A percentile compares a stretch with the other conserved stretches of the same genome.
phyloP scores from a whole-genome alignment of 2,329 filamentous ascomycete species.

The Alternaria hordeiaustralica region DNA sequence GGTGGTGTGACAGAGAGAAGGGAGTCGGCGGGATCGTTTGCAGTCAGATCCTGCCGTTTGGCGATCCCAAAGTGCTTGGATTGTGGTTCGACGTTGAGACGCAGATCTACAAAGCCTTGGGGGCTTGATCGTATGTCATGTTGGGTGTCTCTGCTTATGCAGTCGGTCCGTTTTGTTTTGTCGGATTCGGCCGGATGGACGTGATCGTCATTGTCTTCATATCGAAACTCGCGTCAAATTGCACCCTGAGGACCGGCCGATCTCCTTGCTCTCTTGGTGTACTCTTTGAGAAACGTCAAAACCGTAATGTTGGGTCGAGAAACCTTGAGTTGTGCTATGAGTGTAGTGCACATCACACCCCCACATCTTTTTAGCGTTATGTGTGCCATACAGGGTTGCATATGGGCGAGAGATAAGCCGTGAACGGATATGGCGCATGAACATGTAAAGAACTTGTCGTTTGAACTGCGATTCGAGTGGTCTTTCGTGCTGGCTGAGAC shows the following conservation, averaged over 20 bases:
- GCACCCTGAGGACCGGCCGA: not conserved
- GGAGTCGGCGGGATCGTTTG: constrained; percentile 56
- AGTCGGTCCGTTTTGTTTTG: constrained; percentile 3
- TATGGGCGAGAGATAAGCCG: not conserved
- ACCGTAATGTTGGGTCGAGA: not conserved
- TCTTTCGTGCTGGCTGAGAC: not conserved
- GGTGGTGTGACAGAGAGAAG: constrained; percentile 67
- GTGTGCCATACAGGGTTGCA: not conserved
- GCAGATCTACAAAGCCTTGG: constrained; percentile 18
- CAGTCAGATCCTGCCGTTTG: constrained; percentile 40
- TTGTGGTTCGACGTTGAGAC: constrained; percentile 11
- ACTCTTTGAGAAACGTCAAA: not conserved
- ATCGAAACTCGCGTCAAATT: not conserved
- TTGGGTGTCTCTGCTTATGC: constrained; percentile 1
- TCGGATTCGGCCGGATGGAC: not conserved
- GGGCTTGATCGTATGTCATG: not conserved
- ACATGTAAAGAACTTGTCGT: not conserved
- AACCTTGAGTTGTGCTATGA: not conserved
- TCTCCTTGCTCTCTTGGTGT: not conserved
- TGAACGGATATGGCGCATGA: not conserved
- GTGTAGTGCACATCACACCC: not conserved
- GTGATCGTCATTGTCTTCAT: not conserved
- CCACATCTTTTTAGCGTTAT: not conserved
- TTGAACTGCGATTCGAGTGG: not conserved
- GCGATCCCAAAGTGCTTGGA: constrained; percentile 29